Evolutionary conservation across 306 rosid genomes (phyloP).

Genomic region (Cucurbita moschata): DNA sequence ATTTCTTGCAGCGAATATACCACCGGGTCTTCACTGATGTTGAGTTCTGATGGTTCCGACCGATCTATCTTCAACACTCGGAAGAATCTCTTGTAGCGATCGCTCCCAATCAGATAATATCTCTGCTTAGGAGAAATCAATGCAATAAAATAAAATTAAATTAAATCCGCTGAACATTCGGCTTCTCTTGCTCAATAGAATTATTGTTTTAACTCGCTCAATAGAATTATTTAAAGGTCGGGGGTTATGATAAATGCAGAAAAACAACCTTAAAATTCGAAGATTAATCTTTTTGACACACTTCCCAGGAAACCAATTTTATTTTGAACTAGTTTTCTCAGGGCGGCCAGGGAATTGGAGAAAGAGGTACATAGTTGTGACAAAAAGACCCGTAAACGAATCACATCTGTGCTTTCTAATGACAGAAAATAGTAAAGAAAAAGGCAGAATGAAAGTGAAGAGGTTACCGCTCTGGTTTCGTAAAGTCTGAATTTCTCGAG

Average conservation of each 20-base stretch:
- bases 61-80: conserved; percentile 89
- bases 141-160: neutral
- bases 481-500: conserved; percentile 78
- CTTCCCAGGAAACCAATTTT: neutral
- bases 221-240: neutral
- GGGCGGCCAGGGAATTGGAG: neutral
- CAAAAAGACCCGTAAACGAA: neutral
- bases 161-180: neutral
- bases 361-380: neutral
- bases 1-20: conserved; percentile 74
- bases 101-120: conserved; percentile 73
- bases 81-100: conserved; percentile 56
- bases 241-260: neutral
- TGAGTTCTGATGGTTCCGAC: conserved; percentile 76
- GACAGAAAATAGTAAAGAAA: neutral
- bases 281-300: neutral
- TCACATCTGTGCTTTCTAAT: neutral
- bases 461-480: conserved; percentile 70
- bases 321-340: neutral
- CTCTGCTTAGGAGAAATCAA: conserved; percentile 25
- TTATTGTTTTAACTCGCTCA: neutral
- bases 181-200: neutral
- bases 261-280: neutral
- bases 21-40: conserved; percentile 73
- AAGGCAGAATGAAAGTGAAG: neutral